phyloP scores from a whole-genome alignment of 305 asterid genomes.

The Petunia hybrid region DNA sequence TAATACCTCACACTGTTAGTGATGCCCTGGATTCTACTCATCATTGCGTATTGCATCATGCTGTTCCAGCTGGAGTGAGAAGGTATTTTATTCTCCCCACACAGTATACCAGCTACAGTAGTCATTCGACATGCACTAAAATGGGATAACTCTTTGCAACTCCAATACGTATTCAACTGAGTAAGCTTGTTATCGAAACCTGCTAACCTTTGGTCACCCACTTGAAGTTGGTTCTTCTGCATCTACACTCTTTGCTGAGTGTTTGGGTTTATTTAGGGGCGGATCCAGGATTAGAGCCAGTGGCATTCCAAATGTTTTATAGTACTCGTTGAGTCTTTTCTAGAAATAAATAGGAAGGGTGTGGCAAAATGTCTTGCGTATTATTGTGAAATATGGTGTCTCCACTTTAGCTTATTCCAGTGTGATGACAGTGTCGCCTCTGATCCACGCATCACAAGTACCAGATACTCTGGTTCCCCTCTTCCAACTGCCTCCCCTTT shows the following conservation, averaged over 20 bases:
- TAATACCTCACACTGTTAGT: constrained; percentile 76
- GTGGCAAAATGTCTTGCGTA: not conserved
- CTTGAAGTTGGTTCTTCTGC: not conserved
- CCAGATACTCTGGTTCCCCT: not conserved
- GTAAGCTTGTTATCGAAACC: not conserved
- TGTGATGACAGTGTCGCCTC: not conserved
- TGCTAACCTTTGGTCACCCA: not conserved
- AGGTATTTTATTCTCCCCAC: constrained; percentile 50
- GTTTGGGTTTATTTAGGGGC: too few species aligned
- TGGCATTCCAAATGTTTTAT: not conserved
- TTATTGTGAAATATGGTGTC: not conserved
- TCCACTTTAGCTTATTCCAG: not conserved
- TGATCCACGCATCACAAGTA: not conserved
- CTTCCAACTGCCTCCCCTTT: not conserved
- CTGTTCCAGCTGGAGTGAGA: constrained; percentile 78
- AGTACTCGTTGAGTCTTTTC: not conserved
- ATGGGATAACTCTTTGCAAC: not conserved
- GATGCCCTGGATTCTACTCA: constrained; percentile 82
- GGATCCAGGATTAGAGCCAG: too few species aligned
- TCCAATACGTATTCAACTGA: not conserved
- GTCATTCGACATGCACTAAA: not conserved
- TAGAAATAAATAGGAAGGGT: not conserved
- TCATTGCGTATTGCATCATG: constrained; percentile 83
- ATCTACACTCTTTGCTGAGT: not conserved
- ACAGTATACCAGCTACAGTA: not conserved